Evolutionary conservation across 768 basidiomycete species (phyloP), one percentile per base, ranked within the genome.

Genomic region (Suillus fuscotomentosus): DNA sequence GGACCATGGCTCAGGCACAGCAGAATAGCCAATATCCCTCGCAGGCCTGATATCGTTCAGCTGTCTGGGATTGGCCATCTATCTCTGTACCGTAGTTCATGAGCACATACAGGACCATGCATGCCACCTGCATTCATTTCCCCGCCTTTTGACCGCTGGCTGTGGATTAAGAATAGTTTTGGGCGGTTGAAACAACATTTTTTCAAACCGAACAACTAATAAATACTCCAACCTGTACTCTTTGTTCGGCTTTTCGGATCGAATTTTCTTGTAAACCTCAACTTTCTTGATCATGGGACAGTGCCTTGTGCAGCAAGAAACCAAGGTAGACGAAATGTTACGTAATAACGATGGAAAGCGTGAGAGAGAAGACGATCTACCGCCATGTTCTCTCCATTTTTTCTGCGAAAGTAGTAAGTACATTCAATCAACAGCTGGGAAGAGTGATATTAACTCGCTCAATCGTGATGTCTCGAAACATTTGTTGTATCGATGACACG

Each of bases 21-120:
- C 76, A 75, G 64, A 74, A 69, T 64, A 72, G 68, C 62, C 75
- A 77, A 63, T 76, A 72, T 60, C 67, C 71, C 60, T 68, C 75
- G n/a, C 72, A 77, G 65, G 65, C 39, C 61, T 76, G 69, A 68
- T 66, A 15, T 53, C 8, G 17, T 15, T 27, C 5, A 31, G 15
- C 31, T 50, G 17, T 39, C 27, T 38, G 34, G 38, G 14, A 57
- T 39, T 10, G 15, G 56, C 39, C n/a, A 17, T 13, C 20, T 57
- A 24, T 15, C 10, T n/a, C 27, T 51, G 22, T 51, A 1, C 31
- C 6, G 10, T n/a, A 13, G 31, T 53, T 31, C 20, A 53, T 53
- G 17, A 11, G 9, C 20, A 53, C 31, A 34, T 34, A n/a, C 31
- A 3, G 31, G 53, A 34, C 31, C 10, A 20, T 53, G 31, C 2